Evolutionary conservation across 179 eudicot species (phyloP).

Genomic region (Heliamphora pulchella): DNA sequence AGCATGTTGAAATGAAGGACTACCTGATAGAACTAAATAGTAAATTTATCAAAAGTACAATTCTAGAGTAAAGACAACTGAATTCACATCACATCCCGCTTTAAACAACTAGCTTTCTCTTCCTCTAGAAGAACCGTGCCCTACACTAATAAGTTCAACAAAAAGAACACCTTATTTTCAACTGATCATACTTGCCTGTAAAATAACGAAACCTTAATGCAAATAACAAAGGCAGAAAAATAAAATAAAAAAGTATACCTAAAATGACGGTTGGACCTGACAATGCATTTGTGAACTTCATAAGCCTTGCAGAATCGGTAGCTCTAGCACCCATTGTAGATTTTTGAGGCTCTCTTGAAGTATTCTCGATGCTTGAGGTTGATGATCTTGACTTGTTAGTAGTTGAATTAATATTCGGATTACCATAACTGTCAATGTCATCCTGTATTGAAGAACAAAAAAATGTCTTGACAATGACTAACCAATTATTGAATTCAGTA

Average conservation of each 20-base stretch:
- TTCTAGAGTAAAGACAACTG: neutral
- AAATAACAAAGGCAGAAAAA: neutral
- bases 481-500: too few species aligned
- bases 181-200: neutral
- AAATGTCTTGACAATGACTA: neutral
- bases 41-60: neutral
- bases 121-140: neutral
- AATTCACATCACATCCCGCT: neutral
- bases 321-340: conserved; percentile 59
- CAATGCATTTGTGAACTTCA: conserved; percentile 78
- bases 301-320: conserved; percentile 87
- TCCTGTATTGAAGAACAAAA: conserved; percentile 35
- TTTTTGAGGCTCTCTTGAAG: conserved; percentile 53
- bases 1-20: too few species aligned
- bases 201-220: neutral
- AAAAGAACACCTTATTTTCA: neutral
- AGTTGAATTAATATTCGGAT: conserved; percentile 28
- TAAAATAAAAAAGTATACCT: conserved; percentile 40
- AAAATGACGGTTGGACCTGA: conserved; percentile 60
- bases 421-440: conserved; percentile 30
- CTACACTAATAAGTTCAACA: neutral
- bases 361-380: conserved; percentile 29
- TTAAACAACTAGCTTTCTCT: neutral
- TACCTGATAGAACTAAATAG: too few species aligned
- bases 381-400: conserved; percentile 38